Evolutionary conservation across 1,284 basidiomycete genomes (phyloP), one percentile per base, ranked within the genome.

Genomic region (Microbotryum scabiosae): DNA sequence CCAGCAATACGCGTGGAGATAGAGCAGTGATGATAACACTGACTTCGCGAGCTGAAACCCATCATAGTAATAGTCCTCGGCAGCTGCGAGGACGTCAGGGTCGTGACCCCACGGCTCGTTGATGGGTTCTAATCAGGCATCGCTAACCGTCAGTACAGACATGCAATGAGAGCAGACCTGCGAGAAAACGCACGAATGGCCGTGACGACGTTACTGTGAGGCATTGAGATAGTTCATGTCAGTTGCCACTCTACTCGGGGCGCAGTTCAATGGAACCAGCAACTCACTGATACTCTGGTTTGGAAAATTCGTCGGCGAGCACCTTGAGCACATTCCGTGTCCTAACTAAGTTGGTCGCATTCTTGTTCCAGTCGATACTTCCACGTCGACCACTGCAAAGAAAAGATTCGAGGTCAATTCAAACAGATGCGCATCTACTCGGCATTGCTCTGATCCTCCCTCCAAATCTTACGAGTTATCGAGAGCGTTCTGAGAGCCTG

Each of bases 31-130:
- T 41, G 16, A 18, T 18, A 3, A 51, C 53, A 32, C 60, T 32
- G 23, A 46, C 45, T 51, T 49, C 23, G 59, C 56, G 49, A 61
- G 52, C 26, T 47, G 54, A 45, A 64, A 69, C 12, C 63, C 58
- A 51, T 70, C 62, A 23, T 67, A 57, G 82, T 84, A 91, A 73
- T 82, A 92, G 77, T 90, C 86, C 63, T 73, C 79, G 5, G 81
- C 78, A 9, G 80, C 82, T 48, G 70, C 68, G 46, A 90, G 77
- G 8, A 90, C 75, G 32, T 79, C 75, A 28, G 73, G 61, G 36
- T 82, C 81, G 73, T 81, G 91, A 6, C 87, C 88, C 14, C 88
- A 87, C 21, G 90, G 90, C 75, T 90, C 90, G 70, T 80, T 79
- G 55, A 80, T 69, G 14, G 78, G 65, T 32, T 71, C 74, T 41